Conservation (phyloP, 805 yeast genomes). For the Wickerhamiella alocasiicola region DNA sequence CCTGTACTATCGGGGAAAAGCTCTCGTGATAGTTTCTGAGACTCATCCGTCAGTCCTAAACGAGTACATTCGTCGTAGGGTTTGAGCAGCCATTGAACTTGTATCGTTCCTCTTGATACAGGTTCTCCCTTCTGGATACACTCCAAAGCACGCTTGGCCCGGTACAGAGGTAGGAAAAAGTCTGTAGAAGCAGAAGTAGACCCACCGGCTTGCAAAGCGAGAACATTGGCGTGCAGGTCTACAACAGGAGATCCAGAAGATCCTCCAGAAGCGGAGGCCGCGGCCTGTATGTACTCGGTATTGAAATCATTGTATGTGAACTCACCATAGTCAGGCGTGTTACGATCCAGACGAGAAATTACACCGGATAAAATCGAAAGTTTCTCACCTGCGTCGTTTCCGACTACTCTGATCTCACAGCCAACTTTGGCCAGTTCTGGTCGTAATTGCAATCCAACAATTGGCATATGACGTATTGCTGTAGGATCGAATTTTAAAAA, state of each 20-base stretch:
- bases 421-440: constrained; percentile 89
- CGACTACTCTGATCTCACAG: constrained; percentile 83
- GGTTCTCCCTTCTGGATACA: constrained; percentile 50
- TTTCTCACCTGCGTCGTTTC: constrained; percentile 95
- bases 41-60: constrained; percentile 64
- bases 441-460: constrained; percentile 50
- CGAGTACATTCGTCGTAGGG: constrained; percentile 88
- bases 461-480: constrained; percentile 57
- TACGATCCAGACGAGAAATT: constrained; percentile 71
- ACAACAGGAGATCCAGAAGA: constrained; percentile 96
- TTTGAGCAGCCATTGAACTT: constrained; percentile 74
- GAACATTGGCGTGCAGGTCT: constrained; percentile 71
- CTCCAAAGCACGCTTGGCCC: constrained; percentile 68
- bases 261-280: constrained; percentile 93
- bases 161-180: constrained; percentile 73
- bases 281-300: constrained; percentile 90
- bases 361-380: constrained; percentile 80
- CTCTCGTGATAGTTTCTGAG: constrained; percentile 57
- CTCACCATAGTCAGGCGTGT: constrained; percentile 87
- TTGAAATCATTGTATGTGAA: constrained; percentile 84
- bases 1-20: constrained; percentile 67
- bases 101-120: constrained; percentile 82
- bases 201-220: constrained; percentile 93
- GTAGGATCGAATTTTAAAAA: constrained; percentile 67
- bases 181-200: constrained; percentile 84